Base-by-base conservation (phyloP, 129 eudicot genomes). In the Flaveria trinervia region DNA sequence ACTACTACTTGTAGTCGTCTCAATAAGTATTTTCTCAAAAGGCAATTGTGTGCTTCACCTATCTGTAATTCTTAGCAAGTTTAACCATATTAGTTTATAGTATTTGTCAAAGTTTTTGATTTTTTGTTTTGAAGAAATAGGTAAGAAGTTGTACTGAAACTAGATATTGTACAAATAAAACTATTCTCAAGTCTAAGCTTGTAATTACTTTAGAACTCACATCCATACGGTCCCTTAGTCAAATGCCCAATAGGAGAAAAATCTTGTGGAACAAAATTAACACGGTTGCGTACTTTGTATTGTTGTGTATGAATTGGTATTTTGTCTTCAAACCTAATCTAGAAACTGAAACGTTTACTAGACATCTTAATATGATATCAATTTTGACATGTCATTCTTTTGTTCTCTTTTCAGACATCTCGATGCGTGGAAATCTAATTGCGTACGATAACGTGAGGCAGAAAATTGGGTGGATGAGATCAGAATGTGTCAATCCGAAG, bases 401-500 rank as follows among this genome's bases (percentile, higher is more conserved):
- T 68, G 61, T n/a, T 72, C 0, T 18, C 4, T 74, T 82, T 80
- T 70, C 85, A 91, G 97, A 91, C 73, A 80, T 91, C 50, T 91
- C 97, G n/a, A 65, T 91, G 81, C 92, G 88, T 15, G 97, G 97
- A 33, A 83, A 73, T 60, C 70, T 91, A 46, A 69, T 91, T 15
- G 97, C 86, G 6, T 91, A 91, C 36, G 97, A 91, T 82, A 91
- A 91, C 15, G 84, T 73, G 78, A 88, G 84, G 68, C 80, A 79
- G 23, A 89, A 77, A 71, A 81, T 91, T 46, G 97, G 97, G 60
- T 91, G 97, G 97, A 83, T 79, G 75, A 84, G 80, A 75, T 91
- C 97, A 10, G 92, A 91, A 65, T 91, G 94, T 73, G 51, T 49
- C 7, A 83, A 71, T 75, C 89, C 91, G 28, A 43, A 52, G 73